A percentile compares a stretch with the other conserved stretches of the same genome.
These are phyloP conservation scores for Ilyonectria sp. DNA, from an alignment of 2,329 filamentous ascomycete genomes.

Conservation along the genomic window DNA sequence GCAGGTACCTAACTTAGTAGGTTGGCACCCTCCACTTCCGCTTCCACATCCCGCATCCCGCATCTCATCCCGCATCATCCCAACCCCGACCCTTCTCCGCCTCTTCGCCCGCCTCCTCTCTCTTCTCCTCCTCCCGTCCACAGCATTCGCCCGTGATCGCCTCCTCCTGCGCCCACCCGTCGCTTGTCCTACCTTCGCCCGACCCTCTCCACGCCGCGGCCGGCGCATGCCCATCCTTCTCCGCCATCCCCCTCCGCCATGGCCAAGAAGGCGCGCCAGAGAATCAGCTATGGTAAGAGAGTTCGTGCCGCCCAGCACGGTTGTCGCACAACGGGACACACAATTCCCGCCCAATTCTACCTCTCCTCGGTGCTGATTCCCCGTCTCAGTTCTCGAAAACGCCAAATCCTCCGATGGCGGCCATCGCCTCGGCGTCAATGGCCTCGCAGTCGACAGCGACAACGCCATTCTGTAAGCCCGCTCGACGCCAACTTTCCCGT, in stretches of 20 bases:
- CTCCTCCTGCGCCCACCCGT: conserved; percentile 34
- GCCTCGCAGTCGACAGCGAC: conserved; percentile 86
- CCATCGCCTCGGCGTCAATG: conserved; percentile 95
- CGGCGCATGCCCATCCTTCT: conserved; percentile 41
- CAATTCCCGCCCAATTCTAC: background rate
- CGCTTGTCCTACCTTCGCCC: conserved; percentile 33
- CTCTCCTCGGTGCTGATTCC: conserved; percentile 21
- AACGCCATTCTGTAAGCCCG: conserved; percentile 86
- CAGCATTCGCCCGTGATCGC: conserved; percentile 11
- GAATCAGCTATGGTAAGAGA: conserved; percentile 77
- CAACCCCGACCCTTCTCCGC: conserved; percentile 24
- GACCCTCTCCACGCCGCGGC: conserved; percentile 5
- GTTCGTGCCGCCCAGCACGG: conserved; percentile 23
- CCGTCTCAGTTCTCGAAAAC: conserved; percentile 69
- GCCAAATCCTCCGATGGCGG: conserved; percentile 77
- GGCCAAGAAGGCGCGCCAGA: conserved; percentile 79
- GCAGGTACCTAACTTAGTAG: background rate
- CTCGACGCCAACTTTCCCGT: conserved; percentile 15
- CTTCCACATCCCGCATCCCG: conserved; percentile 34
- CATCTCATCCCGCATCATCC: conserved; percentile 30
- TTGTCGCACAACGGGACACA: background rate
- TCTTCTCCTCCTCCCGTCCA: background rate
- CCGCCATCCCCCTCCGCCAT: conserved; percentile 56
- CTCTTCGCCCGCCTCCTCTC: conserved; percentile 12
- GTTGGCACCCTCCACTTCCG: conserved; percentile 27